phyloP scores from a whole-genome alignment of 1,139 yeast genomes.

The Wickerhamomyces sp. region DNA sequence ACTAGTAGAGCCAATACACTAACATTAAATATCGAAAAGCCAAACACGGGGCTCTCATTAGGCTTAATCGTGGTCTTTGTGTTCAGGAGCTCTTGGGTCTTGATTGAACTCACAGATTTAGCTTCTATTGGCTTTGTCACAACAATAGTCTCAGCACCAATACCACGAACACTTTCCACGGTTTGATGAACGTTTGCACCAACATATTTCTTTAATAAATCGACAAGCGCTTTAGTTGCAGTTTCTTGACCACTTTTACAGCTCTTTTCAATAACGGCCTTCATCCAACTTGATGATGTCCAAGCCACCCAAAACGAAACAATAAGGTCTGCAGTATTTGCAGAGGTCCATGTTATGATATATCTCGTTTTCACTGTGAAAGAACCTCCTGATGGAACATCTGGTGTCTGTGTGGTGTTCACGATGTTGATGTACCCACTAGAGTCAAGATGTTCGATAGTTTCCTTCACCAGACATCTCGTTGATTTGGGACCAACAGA shows the following conservation, averaged over 20 bases:
- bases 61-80: not conserved
- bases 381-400: constrained; percentile 88
- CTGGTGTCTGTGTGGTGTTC: constrained; percentile 77
- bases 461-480: constrained; percentile 69
- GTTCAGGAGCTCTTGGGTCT: not conserved
- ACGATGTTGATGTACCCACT: constrained; percentile 52
- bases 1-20: constrained; percentile 8
- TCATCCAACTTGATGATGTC: constrained; percentile 91
- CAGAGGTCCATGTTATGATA: constrained; percentile 69
- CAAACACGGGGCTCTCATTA: not conserved
- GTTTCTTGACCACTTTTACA: constrained; percentile 82
- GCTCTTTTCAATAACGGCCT: constrained; percentile 86
- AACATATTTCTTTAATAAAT: constrained; percentile 9
- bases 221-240: constrained; percentile 33
- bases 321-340: constrained; percentile 55
- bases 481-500: constrained; percentile 96
- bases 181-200: constrained; percentile 10
- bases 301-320: constrained; percentile 74
- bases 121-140: constrained; percentile 1
- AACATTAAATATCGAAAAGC: constrained; percentile 6
- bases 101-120: constrained; percentile 1
- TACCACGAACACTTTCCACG: not conserved
- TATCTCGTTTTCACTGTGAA: constrained; percentile 72
- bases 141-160: constrained; percentile 5
- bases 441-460: constrained; percentile 56